A percentile compares a stretch with the other conserved stretches of the same genome.
phyloP scores from a whole-genome alignment of 2,329 filamentous ascomycete genomes.

The Stagonosporopsis tanaceti region DNA sequence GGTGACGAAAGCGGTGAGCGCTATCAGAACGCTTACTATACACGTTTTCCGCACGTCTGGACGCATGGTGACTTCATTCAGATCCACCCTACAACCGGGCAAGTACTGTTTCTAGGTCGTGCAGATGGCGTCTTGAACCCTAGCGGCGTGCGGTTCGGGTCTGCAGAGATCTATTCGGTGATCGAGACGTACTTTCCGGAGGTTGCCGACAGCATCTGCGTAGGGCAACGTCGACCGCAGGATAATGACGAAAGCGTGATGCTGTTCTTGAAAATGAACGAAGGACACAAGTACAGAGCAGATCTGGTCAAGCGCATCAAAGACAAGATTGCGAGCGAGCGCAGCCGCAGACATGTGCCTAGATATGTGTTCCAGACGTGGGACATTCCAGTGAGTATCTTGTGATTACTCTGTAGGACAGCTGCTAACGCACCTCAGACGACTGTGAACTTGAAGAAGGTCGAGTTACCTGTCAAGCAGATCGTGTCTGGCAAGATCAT shows the following conservation, averaged over 20 bases:
- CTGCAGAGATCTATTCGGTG: conserved; percentile 80
- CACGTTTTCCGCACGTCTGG: conserved; percentile 69
- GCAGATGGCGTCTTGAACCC: conserved; percentile 84
- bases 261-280: conserved; percentile 67
- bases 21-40: conserved; percentile 58
- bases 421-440: conserved; percentile 58
- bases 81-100: conserved; percentile 71
- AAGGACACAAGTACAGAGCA: conserved; percentile 53
- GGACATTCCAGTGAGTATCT: conserved; percentile 74
- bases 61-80: conserved; percentile 83
- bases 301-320: conserved; percentile 64
- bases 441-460: conserved; percentile 85
- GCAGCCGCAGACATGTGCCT: conserved; percentile 79
- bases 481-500: conserved; percentile 79
- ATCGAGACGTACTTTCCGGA: conserved; percentile 71
- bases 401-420: neutral
- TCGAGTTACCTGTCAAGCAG: conserved; percentile 83
- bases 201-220: conserved; percentile 77
- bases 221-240: conserved; percentile 73
- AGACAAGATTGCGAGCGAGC: conserved; percentile 68
- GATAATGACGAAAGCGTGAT: conserved; percentile 67
- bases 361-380: conserved; percentile 80
- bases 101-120: conserved; percentile 72
- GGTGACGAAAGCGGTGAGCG: conserved; percentile 52
- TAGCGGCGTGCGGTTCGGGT: conserved; percentile 79